Conservation (phyloP, 2,329 filamentous ascomycete genomes). For the Penicillium sp. region DNA sequence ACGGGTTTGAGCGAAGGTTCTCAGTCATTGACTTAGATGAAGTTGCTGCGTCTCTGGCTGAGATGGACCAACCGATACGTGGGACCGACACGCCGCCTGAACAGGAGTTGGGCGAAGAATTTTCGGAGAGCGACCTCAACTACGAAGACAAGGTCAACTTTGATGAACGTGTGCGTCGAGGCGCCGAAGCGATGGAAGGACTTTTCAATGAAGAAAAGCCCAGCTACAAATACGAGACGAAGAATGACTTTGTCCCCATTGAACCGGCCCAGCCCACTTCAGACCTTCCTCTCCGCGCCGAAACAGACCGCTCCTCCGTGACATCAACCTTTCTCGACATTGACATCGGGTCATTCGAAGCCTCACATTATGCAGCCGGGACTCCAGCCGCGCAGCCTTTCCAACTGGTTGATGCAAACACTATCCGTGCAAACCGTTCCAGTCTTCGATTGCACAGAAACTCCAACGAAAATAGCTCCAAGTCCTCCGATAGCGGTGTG, state of each 20-base stretch:
- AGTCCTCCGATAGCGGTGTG: conserved; percentile 31
- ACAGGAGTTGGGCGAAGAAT: conserved; percentile 30
- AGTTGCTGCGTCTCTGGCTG: conserved; percentile 46
- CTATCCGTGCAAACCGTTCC: conserved; percentile 54
- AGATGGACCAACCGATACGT: conserved; percentile 42
- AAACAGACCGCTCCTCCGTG: conserved; percentile 47
- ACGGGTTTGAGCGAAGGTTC: conserved; percentile 55
- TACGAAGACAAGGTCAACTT: conserved; percentile 51
- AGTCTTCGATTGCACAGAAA: conserved; percentile 45
- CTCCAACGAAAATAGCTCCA: conserved; percentile 35
- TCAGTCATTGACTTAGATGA: conserved; percentile 47
- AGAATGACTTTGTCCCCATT: conserved; percentile 48
- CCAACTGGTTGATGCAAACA: conserved; percentile 52
- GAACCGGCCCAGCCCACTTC: conserved; percentile 45
- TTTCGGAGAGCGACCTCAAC: conserved; percentile 35
- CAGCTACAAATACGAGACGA: conserved; percentile 57
- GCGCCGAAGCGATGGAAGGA: conserved; percentile 54
- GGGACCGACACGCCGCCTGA: conserved; percentile 27
- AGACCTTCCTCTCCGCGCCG: conserved; percentile 52
- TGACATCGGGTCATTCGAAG: conserved; percentile 53
- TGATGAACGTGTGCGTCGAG: conserved; percentile 56
- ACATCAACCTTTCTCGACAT: conserved; percentile 53
- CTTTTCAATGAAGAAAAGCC: conserved; percentile 55
- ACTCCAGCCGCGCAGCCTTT: conserved; percentile 51
- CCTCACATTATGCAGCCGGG: conserved; percentile 50